Evolutionary conservation across 2,329 filamentous ascomycete species (phyloP).

Genomic region (Venturia pyrina): DNA sequence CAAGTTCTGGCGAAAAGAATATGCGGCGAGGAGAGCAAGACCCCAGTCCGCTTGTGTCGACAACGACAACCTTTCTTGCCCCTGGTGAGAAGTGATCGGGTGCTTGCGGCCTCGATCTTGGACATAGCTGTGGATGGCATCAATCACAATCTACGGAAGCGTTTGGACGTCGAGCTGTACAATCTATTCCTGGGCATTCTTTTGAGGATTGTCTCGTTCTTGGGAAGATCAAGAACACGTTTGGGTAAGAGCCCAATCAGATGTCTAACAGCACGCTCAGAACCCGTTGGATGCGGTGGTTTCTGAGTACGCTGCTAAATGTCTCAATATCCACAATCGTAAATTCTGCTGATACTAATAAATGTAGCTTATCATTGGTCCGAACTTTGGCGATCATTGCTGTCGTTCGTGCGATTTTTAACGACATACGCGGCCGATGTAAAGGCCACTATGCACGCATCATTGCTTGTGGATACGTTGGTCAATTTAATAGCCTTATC

Average conservation of each 20-base stretch:
- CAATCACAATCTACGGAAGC: slow-evolving; percentile 82
- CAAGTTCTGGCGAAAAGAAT: slow-evolving; percentile 70
- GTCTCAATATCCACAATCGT: not conserved
- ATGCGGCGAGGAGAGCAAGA: slow-evolving; percentile 67
- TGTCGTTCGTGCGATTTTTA: slow-evolving; percentile 82
- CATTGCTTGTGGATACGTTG: slow-evolving; percentile 63
- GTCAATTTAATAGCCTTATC: slow-evolving; percentile 77
- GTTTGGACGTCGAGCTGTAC: slow-evolving; percentile 78
- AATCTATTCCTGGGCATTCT: slow-evolving; percentile 73
- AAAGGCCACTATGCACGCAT: slow-evolving; percentile 56
- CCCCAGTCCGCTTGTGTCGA: slow-evolving; percentile 71
- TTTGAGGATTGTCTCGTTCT: slow-evolving; percentile 70
- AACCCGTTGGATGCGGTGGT: not conserved
- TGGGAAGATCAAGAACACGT: slow-evolving; percentile 72
- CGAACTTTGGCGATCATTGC: slow-evolving; percentile 81
- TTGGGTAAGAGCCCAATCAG: slow-evolving; percentile 34
- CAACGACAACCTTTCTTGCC: slow-evolving; percentile 83
- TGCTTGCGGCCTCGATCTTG: slow-evolving; percentile 65
- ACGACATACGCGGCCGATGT: slow-evolving; percentile 77
- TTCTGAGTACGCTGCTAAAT: not conserved
- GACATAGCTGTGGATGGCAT: slow-evolving; percentile 86
- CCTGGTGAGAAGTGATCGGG: slow-evolving; percentile 58
- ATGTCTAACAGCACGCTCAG: not conserved
- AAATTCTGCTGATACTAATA: not conserved
- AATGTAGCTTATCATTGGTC: slow-evolving; percentile 72